Evolutionary conservation across 2,329 filamentous ascomycete species (phyloP).

Genomic region (Colletotrichum magnum): DNA sequence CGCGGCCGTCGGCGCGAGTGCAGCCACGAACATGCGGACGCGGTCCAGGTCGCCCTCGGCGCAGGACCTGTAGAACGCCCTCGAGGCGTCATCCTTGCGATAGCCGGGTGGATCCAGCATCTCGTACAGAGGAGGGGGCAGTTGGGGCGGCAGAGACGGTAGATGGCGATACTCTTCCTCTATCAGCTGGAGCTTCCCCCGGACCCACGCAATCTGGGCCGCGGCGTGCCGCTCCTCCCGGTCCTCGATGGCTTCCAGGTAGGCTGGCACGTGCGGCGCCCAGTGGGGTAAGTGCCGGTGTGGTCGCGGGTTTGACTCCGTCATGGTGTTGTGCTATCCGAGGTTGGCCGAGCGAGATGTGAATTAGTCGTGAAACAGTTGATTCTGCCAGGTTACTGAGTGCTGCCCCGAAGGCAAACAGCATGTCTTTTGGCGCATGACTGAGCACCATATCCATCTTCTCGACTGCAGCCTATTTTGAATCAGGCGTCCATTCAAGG

Average conservation of each 20-base stretch:
- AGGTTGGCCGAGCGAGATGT: too few relatives aligned
- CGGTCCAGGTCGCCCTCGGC: conserved; percentile 9
- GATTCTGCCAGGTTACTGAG: too few relatives aligned
- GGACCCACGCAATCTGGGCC: background rate
- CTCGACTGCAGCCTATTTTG: too few relatives aligned
- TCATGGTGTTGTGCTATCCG: background rate
- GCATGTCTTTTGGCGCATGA: too few relatives aligned
- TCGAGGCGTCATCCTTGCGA: conserved; percentile 11
- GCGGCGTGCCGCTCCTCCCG: background rate
- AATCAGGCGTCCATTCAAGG: too few relatives aligned
- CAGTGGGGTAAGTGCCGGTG: background rate
- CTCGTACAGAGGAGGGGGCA: conserved; percentile 20
- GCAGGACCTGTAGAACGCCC: conserved; percentile 15
- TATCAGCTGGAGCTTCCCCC: conserved; percentile 1
- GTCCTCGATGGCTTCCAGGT: conserved; percentile 4
- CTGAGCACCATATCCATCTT: too few relatives aligned
- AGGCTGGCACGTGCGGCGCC: conserved; percentile 12
- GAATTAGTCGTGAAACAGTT: too few relatives aligned
- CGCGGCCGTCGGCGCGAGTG: conserved; percentile 6
- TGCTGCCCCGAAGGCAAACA: too few relatives aligned
- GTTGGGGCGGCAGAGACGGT: conserved; percentile 13
- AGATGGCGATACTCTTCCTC: conserved; percentile 10
- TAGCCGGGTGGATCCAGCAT: conserved; percentile 14
- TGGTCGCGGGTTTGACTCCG: conserved; percentile 3
- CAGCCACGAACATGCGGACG: conserved; percentile 13